A percentile compares a stretch with the other conserved stretches of the same genome.
phyloP scores from a whole-genome alignment of 495 filamentous ascomycete species.

The Trichoderma reesei region DNA sequence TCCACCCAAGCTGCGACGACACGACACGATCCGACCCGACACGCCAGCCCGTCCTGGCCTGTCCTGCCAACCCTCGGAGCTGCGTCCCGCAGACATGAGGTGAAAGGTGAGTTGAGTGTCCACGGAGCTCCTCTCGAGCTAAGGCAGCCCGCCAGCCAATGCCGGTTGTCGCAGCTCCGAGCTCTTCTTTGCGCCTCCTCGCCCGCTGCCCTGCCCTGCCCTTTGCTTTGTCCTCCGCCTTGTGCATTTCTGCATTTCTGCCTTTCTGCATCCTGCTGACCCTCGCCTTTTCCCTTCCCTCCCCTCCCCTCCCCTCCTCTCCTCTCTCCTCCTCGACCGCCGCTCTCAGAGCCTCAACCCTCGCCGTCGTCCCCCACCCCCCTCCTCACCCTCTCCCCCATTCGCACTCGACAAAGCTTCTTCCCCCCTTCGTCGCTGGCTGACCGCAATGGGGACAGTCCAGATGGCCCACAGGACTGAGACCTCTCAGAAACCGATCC shows the following conservation, averaged over 20 bases:
- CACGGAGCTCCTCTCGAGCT: background rate
- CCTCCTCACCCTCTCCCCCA: background rate
- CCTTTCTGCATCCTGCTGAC: no score
- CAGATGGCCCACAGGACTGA: constrained; percentile 41
- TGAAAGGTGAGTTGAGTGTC: constrained; percentile 2
- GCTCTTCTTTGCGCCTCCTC: constrained; percentile 8
- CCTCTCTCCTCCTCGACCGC: background rate
- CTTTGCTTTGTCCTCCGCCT: no score
- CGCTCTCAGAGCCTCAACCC: background rate
- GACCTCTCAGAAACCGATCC: constrained; percentile 32
- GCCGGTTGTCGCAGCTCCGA: constrained; percentile 6
- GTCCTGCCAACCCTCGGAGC: background rate
- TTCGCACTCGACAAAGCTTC: constrained; percentile 21
- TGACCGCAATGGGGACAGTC: constrained; percentile 20
- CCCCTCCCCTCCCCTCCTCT: background rate
- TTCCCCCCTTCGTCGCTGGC: constrained; percentile 13
- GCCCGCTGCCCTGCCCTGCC: constrained; percentile 2
- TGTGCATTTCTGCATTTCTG: no score
- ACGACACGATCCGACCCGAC: background rate
- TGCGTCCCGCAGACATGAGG: constrained; percentile 2
- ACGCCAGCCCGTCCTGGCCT: background rate
- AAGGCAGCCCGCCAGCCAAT: background rate
- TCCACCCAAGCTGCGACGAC: constrained; percentile 2
- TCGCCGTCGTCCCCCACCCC: constrained; percentile 7
- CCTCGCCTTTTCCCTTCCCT: no score